A percentile compares a stretch with the other conserved stretches of the same genome.
Evolutionary conservation across 2,329 filamentous ascomycete genomes (phyloP).

Genomic region (Cadophora gregata): DNA sequence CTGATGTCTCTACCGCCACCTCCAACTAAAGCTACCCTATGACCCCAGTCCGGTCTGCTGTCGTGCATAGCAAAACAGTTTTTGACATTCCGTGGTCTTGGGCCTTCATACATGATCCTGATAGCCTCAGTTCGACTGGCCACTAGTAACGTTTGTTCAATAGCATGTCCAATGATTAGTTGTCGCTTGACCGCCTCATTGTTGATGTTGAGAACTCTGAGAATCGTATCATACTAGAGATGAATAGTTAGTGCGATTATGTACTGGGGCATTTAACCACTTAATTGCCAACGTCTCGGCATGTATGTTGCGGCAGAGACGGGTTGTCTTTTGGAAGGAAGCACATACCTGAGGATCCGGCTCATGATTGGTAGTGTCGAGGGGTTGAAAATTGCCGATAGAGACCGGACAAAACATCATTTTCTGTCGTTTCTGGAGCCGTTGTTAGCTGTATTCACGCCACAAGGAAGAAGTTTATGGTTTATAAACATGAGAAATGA

Average conservation of each 20-base stretch:
- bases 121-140: slow-evolving; percentile 70
- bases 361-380: slow-evolving; percentile 71
- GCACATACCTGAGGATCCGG: slow-evolving; percentile 70
- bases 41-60: slow-evolving; percentile 61
- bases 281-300: neutral
- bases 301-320: neutral
- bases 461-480: neutral
- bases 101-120: slow-evolving; percentile 68
- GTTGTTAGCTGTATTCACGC: neutral
- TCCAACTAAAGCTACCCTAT: slow-evolving; percentile 59
- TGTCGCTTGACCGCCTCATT: slow-evolving; percentile 79
- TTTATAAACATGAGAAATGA: neutral
- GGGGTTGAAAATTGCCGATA: slow-evolving; percentile 62
- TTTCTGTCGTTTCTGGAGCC: slow-evolving; percentile 50
- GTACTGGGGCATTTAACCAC: neutral
- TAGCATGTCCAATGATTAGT: slow-evolving; percentile 79
- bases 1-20: slow-evolving; percentile 50
- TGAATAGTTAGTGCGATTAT: neutral
- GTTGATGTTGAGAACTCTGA: slow-evolving; percentile 83
- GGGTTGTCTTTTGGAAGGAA: neutral
- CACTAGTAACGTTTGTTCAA: slow-evolving; percentile 86
- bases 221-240: slow-evolving; percentile 70
- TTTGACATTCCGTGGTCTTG: slow-evolving; percentile 69
- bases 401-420: slow-evolving; percentile 60
- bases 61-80: slow-evolving; percentile 75